phyloP scores from a whole-genome alignment of 1,284 basidiomycete species.

The Moesziomyces parantarcticus region DNA sequence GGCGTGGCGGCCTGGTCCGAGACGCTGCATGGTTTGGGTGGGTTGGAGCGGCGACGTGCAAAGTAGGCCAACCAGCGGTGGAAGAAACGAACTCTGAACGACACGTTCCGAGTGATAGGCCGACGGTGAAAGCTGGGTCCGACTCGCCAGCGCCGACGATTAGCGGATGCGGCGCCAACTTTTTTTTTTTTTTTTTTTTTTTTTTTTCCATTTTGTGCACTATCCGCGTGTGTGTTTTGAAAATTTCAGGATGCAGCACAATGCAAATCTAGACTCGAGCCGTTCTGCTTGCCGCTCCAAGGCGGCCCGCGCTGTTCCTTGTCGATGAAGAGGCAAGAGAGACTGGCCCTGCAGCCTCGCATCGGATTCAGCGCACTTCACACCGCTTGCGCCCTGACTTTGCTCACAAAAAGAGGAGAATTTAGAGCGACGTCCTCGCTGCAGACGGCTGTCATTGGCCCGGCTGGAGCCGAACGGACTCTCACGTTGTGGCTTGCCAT shows the following conservation, averaged over 20 bases:
- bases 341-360: background rate
- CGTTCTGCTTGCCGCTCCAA: background rate
- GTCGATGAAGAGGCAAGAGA: no score
- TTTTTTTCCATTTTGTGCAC: background rate
- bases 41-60: constrained; percentile 5
- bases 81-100: constrained; percentile 14
- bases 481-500: background rate
- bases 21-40: background rate
- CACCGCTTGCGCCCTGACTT: background rate
- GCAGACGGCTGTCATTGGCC: background rate
- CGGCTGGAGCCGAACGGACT: background rate
- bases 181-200: constrained; percentile 2
- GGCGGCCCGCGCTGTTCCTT: background rate
- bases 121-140: constrained; percentile 26
- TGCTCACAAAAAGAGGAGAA: no score
- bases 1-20: constrained; percentile 52
- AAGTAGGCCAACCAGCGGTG: constrained; percentile 20
- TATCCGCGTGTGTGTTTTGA: background rate
- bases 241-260: background rate
- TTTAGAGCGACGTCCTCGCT: background rate
- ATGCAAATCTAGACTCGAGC: constrained; percentile 20
- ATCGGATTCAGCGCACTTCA: background rate
- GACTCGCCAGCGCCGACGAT: background rate
- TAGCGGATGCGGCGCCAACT: constrained; percentile 15
- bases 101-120: constrained; percentile 38